These are phyloP conservation scores for Hevea brasiliensis DNA, from an alignment of 345 rosid species.

Conservation along the genomic window DNA sequence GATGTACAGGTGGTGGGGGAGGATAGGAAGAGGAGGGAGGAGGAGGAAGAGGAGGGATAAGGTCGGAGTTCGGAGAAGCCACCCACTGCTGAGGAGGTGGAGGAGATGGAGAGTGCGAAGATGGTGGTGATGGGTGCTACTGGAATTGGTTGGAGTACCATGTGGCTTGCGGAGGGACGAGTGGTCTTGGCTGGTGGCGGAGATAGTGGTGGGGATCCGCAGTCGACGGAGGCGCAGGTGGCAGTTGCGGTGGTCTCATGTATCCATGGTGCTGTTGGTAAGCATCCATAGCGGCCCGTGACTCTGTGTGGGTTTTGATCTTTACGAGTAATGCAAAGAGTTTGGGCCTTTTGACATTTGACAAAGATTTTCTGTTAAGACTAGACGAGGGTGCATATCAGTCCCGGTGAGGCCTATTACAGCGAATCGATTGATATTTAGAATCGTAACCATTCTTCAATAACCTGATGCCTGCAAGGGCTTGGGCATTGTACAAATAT, in stretches of 20 bases:
- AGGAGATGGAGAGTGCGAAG: slow-evolving; percentile 49
- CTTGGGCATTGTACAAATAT: too few species aligned
- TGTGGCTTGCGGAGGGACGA: slow-evolving; percentile 21
- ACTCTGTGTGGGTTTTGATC: not conserved
- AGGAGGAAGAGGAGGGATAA: slow-evolving; percentile 33
- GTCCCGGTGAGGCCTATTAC: not conserved
- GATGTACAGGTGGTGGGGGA: slow-evolving; percentile 24
- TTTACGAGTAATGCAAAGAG: not conserved
- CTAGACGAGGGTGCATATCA: not conserved
- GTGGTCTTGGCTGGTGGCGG: slow-evolving; percentile 19
- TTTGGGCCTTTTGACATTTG: not conserved
- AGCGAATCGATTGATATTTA: too few species aligned
- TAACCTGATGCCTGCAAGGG: too few species aligned
- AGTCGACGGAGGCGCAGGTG: slow-evolving; percentile 36
- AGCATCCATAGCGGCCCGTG: slow-evolving; percentile 51
- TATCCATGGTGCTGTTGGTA: slow-evolving; percentile 49
- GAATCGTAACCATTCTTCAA: too few species aligned
- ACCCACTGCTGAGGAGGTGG: slow-evolving; percentile 60
- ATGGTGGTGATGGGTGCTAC: slow-evolving; percentile 23
- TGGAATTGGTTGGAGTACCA: slow-evolving; percentile 23
- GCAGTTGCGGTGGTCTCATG: slow-evolving; percentile 46
- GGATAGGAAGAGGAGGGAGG: slow-evolving; percentile 18
- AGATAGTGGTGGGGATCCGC: slow-evolving; percentile 44
- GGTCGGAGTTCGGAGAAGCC: slow-evolving; percentile 31
- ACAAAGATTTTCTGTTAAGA: not conserved